Conservation (phyloP, 1,284 basidiomycete species). For the Leccinum fallax region DNA sequence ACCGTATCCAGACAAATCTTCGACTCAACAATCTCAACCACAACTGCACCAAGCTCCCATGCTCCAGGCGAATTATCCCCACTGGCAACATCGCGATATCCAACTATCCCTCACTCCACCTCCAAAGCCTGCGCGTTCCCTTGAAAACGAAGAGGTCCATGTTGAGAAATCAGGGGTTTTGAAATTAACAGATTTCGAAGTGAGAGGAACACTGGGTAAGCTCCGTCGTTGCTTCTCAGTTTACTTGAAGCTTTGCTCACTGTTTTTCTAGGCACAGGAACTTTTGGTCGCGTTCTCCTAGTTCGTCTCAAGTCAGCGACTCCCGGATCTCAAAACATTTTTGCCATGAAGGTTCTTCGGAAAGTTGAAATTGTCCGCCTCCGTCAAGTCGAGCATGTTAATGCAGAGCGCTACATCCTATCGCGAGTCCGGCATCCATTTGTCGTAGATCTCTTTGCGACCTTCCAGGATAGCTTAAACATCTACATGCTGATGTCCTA, state of each 20-base stretch:
- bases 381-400: constrained; percentile 98
- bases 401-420: constrained; percentile 95
- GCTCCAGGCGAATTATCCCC: constrained; percentile 12
- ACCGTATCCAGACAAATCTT: constrained; percentile 28
- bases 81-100: constrained; percentile 15
- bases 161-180: constrained; percentile 55
- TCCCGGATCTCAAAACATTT: constrained; percentile 61
- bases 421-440: constrained; percentile 84
- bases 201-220: constrained; percentile 74
- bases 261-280: constrained; percentile 79
- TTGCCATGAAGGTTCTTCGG: constrained; percentile 91
- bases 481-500: constrained; percentile 99
- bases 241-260: constrained; percentile 3
- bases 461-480: constrained; percentile 94
- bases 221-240: constrained; percentile 11
- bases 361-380: constrained; percentile 95
- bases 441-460: constrained; percentile 89
- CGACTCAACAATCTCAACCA: constrained; percentile 12
- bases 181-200: constrained; percentile 76
- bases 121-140: constrained; percentile 52
- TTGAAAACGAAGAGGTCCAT: constrained; percentile 72
- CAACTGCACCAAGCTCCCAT: constrained; percentile 9
- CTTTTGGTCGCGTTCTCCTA: constrained; percentile 90
- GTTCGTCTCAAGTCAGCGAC: constrained; percentile 64
- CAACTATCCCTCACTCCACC: constrained; percentile 34